Base-by-base conservation (phyloP, 1,139 yeast genomes). In the Yamadazyma songkhlaensis region DNA sequence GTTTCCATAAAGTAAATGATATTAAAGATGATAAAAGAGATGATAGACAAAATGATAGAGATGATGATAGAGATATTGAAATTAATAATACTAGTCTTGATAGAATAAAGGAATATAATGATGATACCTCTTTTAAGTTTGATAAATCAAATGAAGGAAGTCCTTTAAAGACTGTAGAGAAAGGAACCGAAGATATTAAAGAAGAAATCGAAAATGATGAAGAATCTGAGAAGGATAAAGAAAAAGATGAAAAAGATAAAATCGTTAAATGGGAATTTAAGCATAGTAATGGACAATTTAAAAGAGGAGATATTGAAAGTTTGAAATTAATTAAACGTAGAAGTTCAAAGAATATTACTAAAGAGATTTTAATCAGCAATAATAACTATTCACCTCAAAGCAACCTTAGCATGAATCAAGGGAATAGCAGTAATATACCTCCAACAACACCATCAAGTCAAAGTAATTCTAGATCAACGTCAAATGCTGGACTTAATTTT, bases 1-100 rank as follows among this genome's bases (percentile, higher is more conserved):
- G 88, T 8, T 83, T 83, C 58, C 90, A 84, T 54, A 84, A 84
- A 57, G 87, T 83, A 12, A 70, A 67, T 49, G 74, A 67, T 25
- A 46, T 37, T 13, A 36, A 34, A 21, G 27, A 27, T 23, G 20
- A 28, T 13, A 22, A 22, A 20, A 11, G 9, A 11, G 14, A 30
- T 10, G 17, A 30, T n/a, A 20, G 20, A 20, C 29, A 27, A 11
- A 25, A 21, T 9, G 29, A 41, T 33, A 42, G 20, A 20, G 32
- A 29, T n/a, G 32, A 29, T n/a, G 21, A 34, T 11, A 31, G 29
- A 15, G 25, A 34, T 11, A 20, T 24, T 37, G 25, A 15, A 3
- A 6, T 4, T 17, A 17, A 17, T 17, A 17, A 17, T 17, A 6
- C 6, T 4, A 17, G 6, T 17, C 4, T 17, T 17, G 20, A 17